Percentiles rank a stretch among this genome's conserved stretches.
Evolutionary conservation across 257 asterid species (phyloP).

Genomic region (Nicotiana knightiana): DNA sequence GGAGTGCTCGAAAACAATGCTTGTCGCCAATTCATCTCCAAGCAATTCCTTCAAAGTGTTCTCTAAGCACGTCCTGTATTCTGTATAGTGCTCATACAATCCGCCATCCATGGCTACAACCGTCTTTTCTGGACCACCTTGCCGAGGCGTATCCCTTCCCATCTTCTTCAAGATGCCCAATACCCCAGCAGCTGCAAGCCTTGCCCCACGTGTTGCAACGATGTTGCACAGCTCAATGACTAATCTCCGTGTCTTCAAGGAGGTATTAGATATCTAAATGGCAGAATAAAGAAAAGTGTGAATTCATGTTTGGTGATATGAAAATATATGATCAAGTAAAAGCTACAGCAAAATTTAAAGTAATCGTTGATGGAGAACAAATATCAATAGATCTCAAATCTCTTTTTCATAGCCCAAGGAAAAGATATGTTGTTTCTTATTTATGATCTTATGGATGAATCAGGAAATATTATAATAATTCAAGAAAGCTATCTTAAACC

Average conservation of each 20-base stretch:
- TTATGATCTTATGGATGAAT: neutral
- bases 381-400: neutral
- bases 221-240: conserved; percentile 62
- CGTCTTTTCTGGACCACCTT: conserved; percentile 38
- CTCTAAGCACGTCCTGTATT: conserved; percentile 54
- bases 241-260: conserved; percentile 45
- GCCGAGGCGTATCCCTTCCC: conserved; percentile 50
- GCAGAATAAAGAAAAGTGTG: neutral
- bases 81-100: conserved; percentile 62
- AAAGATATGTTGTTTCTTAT: neutral
- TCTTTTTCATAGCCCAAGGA: neutral
- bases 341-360: neutral
- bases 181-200: conserved; percentile 78
- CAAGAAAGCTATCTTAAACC: neutral
- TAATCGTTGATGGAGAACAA: neutral
- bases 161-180: conserved; percentile 67
- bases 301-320: neutral
- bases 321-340: neutral
- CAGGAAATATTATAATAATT: neutral
- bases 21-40: conserved; percentile 35
- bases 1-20: conserved; percentile 52
- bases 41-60: conserved; percentile 49
- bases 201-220: conserved; percentile 70
- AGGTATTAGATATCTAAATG: conserved; percentile 51
- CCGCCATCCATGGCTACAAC: conserved; percentile 88